Base-by-base conservation (phyloP, 495 filamentous ascomycete genomes). In the Penicillium nucicola region DNA sequence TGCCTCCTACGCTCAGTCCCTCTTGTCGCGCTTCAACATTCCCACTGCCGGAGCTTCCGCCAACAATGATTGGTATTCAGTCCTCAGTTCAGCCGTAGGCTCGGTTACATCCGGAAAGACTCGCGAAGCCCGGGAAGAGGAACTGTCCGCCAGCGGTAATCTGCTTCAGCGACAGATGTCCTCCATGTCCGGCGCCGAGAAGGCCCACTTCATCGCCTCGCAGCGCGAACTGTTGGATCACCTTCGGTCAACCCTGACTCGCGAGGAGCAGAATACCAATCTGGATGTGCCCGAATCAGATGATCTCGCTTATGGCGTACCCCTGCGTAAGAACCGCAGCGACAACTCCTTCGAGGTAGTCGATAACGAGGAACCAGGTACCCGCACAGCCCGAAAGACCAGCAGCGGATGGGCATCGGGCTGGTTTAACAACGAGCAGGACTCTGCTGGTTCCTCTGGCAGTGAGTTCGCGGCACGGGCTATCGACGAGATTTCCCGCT, bases 271-370 rank as follows among this genome's bases (percentile, higher is more conserved):
- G 49, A 70, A 69, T 33, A 59, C 79, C 35, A 67, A 46, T 50
- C 73, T 56, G 54, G 66, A 55, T 42, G 70, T 61, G 43, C 68
- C 52, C 32, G 75, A 73, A 38, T 65, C 69, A 59, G 47, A 76
- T 62, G 61, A 80, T 71, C 64, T 78, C 62, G 62, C 72, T 35
- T 68, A 75, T 50, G 65, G 68, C 12, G 65, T 73, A 41, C 69
- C 82, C 7, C 59, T 90, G 61, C 78, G 71, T 36, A 90, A 87
- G 76, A 90, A 85, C 58, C 75, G 77, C 52, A 89, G 85, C 45
- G 87, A 90, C 55, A 78, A 77, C 31, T 89, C 91, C 51, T 96
- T 96, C 62, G 87, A 92, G 59, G 84, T 86, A 59, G 84, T 96
- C 53, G 85, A 90, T 32, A 76, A 77, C n/a, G 85, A 87, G 47